Conservation (phyloP, 352 stramenopile species). For the Heterotrichella gracilis region DNA sequence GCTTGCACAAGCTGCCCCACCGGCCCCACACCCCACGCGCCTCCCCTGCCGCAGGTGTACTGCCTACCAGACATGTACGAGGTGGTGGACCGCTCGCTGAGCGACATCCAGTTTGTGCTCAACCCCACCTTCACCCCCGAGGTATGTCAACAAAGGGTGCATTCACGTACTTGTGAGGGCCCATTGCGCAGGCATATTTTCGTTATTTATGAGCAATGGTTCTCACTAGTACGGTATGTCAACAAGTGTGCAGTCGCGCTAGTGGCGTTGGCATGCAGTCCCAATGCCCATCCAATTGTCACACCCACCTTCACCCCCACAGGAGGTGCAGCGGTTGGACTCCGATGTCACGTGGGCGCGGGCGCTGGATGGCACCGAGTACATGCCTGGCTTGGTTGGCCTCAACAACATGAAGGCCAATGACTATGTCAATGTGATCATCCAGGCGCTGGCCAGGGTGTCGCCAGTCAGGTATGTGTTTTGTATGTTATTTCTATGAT, state of each 20-base stretch:
- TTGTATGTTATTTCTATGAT: too few species aligned
- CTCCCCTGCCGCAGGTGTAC: constrained; percentile 69
- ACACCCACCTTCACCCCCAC: too few species aligned
- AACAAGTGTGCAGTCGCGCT: too few species aligned
- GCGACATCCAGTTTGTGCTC: constrained; percentile 63
- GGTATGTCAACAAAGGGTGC: too few species aligned
- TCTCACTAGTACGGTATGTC: too few species aligned
- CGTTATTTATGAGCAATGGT: too few species aligned
- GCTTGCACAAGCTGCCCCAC: too few species aligned
- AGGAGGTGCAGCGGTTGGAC: constrained; percentile 49
- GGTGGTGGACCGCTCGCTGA: constrained; percentile 64
- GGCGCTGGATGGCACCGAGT: constrained; percentile 72
- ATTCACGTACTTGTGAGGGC: too few species aligned
- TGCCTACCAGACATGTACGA: constrained; percentile 93
- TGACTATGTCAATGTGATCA: constrained; percentile 80
- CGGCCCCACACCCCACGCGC: background rate
- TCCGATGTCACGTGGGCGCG: constrained; percentile 47
- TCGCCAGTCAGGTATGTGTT: constrained; percentile 49
- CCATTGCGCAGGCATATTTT: too few species aligned
- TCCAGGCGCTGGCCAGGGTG: constrained; percentile 77
- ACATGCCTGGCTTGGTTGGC: constrained; percentile 76
- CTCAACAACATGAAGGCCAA: constrained; percentile 87
- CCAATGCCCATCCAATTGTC: too few species aligned
- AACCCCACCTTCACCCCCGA: constrained; percentile 43
- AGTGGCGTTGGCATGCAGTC: too few species aligned